These are phyloP conservation scores for Pseudogymnoascus destructans DNA, from an alignment of 2,329 filamentous ascomycete genomes.

Conservation along the genomic window DNA sequence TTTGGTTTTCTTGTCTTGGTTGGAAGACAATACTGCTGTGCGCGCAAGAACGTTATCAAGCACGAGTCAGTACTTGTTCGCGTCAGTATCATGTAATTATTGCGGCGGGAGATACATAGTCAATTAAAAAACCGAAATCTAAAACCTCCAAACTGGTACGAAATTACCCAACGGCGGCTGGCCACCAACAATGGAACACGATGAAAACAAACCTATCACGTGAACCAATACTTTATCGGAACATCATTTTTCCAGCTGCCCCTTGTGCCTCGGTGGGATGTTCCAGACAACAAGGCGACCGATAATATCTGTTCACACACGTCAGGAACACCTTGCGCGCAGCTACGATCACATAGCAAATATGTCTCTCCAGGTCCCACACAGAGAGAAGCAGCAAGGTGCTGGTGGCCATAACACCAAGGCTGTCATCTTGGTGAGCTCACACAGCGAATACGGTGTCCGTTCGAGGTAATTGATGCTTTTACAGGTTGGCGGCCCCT, in stretches of 20 bases:
- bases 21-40: background rate
- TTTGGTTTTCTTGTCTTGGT: background rate
- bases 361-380: constrained; percentile 33
- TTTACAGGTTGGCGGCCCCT: constrained; percentile 77
- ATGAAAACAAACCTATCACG: background rate
- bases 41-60: background rate
- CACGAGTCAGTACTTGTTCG: background rate
- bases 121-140: background rate
- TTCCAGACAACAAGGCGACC: constrained; percentile 7
- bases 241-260: constrained; percentile 7
- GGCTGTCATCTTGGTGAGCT: constrained; percentile 77
- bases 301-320: constrained; percentile 8
- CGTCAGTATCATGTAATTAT: background rate
- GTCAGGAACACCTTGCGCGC: background rate
- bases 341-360: constrained; percentile 10
- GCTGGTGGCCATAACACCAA: constrained; percentile 46
- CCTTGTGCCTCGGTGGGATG: constrained; percentile 5
- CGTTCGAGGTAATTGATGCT: background rate
- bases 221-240: background rate
- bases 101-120: background rate
- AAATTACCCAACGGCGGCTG: background rate
- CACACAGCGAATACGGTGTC: constrained; percentile 10
- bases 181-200: background rate
- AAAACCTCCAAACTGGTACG: background rate
- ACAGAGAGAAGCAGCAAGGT: constrained; percentile 38